Evolutionary conservation across 345 rosid species (phyloP).

Genomic region (Populus alba): DNA sequence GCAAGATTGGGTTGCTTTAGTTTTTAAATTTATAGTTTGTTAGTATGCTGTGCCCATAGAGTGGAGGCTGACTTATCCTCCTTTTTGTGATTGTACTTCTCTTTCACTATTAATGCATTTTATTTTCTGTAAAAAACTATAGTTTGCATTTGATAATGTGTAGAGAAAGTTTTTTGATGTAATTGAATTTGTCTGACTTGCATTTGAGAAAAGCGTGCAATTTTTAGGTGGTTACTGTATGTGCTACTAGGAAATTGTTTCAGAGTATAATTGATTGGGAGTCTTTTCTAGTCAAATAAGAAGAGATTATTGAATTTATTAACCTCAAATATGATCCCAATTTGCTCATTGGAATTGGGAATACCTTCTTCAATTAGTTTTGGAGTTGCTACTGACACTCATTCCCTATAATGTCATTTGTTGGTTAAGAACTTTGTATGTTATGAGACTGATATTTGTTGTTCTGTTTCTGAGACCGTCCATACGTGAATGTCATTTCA

Average conservation of each 20-base stretch:
- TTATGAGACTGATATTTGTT: not conserved
- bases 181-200: not conserved
- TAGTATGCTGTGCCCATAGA: not conserved
- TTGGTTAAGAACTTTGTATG: not conserved
- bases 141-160: not conserved
- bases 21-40: not conserved
- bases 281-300: not conserved
- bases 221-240: not conserved
- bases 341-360: not conserved
- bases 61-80: not conserved
- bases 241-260: not conserved
- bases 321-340: not conserved
- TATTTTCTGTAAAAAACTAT: not conserved
- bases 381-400: not conserved
- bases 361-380: not conserved
- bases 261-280: not conserved
- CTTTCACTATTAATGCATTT: not conserved
- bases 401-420: not conserved
- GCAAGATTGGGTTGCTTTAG: not conserved
- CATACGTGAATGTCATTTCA: not conserved
- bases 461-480: not conserved
- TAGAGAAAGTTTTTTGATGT: not conserved
- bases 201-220: not conserved
- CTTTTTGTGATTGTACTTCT: not conserved
- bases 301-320: slow-evolving; percentile 2